These are phyloP conservation scores for Puccinia horiana DNA, from an alignment of 1,284 basidiomycete species.

Conservation along the genomic window DNA sequence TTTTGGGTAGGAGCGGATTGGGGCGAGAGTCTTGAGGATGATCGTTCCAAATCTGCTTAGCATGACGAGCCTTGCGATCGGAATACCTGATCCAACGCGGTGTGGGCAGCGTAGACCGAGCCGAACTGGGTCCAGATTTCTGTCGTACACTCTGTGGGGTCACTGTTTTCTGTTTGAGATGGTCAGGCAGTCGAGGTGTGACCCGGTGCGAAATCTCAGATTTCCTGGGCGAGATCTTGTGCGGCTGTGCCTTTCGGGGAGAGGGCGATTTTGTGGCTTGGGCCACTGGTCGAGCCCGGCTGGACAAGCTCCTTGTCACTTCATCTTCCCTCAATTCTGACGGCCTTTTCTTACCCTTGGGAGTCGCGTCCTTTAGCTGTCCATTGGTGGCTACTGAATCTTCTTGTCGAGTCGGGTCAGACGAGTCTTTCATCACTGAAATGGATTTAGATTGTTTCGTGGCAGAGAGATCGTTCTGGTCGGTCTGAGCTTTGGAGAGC, in stretches of 20 bases:
- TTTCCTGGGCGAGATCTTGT: not conserved
- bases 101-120: not conserved
- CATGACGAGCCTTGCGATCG: slow-evolving; percentile 14
- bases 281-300: not conserved
- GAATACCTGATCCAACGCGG: slow-evolving; percentile 34
- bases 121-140: not conserved
- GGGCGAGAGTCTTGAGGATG: not conserved
- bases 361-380: not conserved
- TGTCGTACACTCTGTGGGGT: not conserved
- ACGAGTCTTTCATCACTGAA: too few relatives aligned
- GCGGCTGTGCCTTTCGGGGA: not conserved
- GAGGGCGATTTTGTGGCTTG: not conserved
- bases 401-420: not conserved
- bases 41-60: slow-evolving; percentile 27
- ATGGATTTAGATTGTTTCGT: not conserved
- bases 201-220: not conserved
- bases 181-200: not conserved
- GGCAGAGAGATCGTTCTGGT: not conserved
- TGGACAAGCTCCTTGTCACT: not conserved
- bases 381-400: not conserved
- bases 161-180: not conserved
- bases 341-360: not conserved
- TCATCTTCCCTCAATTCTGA: not conserved
- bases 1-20: not conserved
- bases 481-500: not conserved